These are phyloP conservation scores for Madurella mycetomatis DNA, from an alignment of 2,329 filamentous ascomycete species.

Conservation along the genomic window DNA sequence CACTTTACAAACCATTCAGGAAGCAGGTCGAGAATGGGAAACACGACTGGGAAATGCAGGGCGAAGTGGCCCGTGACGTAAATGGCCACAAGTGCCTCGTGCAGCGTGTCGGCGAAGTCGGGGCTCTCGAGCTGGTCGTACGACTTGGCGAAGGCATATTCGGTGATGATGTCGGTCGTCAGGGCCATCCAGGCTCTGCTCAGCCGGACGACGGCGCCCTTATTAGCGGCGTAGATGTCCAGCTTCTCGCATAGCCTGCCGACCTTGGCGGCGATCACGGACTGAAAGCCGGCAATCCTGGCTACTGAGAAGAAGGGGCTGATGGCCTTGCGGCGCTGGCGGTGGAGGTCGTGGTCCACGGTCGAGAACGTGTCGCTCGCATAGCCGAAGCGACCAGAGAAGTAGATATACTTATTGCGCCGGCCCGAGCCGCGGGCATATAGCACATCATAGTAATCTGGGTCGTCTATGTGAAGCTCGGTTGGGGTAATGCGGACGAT, in stretches of 20 bases:
- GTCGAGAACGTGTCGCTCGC: neutral
- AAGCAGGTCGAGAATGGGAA: constrained; percentile 1
- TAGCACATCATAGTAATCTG: constrained; percentile 15
- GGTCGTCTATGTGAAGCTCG: constrained; percentile 18
- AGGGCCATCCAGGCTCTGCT: constrained; percentile 22
- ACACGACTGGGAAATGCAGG: constrained; percentile 1
- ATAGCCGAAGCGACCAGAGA: neutral
- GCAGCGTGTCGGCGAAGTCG: constrained; percentile 21
- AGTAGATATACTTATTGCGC: constrained; percentile 3
- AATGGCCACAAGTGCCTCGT: neutral
- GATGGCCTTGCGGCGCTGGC: constrained; percentile 2
- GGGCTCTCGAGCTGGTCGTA: constrained; percentile 31
- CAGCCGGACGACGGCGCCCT: constrained; percentile 13
- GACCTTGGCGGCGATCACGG: neutral
- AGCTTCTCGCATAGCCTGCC: neutral
- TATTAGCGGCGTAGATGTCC: neutral
- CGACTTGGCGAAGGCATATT: constrained; percentile 36
- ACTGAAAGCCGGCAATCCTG: neutral
- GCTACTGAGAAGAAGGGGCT: constrained; percentile 24
- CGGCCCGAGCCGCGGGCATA: constrained; percentile 4
- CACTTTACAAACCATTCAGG: constrained; percentile 1
- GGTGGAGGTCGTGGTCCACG: constrained; percentile 10
- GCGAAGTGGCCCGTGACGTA: constrained; percentile 3
- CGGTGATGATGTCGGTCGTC: constrained; percentile 33
- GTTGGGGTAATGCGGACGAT: constrained; percentile 20